These are phyloP conservation scores for Hypoxylon lienhwacheense DNA, from an alignment of 495 filamentous ascomycete genomes.

Conservation along the genomic window DNA sequence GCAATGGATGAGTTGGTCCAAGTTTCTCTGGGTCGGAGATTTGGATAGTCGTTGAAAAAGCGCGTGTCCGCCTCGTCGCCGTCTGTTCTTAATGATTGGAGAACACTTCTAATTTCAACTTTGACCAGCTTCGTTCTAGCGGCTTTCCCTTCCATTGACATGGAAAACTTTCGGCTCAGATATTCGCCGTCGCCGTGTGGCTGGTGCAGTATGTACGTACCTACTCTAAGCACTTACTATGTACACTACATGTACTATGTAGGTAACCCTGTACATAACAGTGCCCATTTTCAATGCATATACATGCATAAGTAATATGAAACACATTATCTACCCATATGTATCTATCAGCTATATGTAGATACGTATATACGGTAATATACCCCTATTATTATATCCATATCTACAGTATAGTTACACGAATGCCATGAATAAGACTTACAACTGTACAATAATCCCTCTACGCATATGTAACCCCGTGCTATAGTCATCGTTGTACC, in stretches of 20 bases:
- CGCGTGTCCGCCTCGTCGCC: conserved; percentile 34
- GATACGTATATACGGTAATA: background rate
- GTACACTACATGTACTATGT: no score
- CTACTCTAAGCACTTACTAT: no score
- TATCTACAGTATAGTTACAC: background rate
- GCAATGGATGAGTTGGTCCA: conserved; percentile 22
- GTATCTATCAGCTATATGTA: no score
- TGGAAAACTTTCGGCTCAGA: no score
- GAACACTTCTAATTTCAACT: conserved; percentile 14
- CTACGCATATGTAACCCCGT: background rate
- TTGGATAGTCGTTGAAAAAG: conserved; percentile 33
- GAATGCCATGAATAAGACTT: background rate
- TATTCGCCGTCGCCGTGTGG: no score
- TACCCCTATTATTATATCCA: background rate
- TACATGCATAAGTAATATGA: no score
- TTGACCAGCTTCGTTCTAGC: conserved; percentile 12
- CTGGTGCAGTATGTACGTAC: no score
- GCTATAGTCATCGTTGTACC: no score
- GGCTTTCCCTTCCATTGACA: no score
- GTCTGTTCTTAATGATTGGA: conserved; percentile 28
- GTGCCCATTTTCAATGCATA: no score
- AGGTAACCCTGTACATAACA: no score
- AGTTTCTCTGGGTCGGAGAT: conserved; percentile 29
- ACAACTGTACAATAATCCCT: background rate
- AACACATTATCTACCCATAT: no score